Conservation (phyloP, 2,329 filamentous ascomycete species). For the Ceratocystis alfenasii region DNA sequence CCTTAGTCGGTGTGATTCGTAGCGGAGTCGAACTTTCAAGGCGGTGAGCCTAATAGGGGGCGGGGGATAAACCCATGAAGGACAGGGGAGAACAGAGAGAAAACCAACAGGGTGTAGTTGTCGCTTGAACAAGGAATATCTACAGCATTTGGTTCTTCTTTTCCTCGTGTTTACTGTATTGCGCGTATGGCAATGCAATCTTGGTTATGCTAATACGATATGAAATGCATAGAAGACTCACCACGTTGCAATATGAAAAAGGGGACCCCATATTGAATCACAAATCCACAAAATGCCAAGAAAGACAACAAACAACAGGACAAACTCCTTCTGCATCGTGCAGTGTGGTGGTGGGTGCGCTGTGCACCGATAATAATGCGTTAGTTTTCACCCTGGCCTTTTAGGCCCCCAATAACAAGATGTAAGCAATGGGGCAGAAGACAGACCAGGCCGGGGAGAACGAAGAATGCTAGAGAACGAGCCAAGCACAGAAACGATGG, state of each 20-base stretch:
- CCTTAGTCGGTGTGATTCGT: slow-evolving; percentile 77
- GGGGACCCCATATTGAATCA: background rate
- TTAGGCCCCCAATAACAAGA: too few species aligned
- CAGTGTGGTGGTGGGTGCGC: too few species aligned
- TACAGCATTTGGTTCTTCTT: background rate
- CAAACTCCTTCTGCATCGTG: too few species aligned
- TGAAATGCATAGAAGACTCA: background rate
- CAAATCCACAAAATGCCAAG: background rate
- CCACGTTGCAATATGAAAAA: background rate
- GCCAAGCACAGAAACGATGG: too few species aligned
- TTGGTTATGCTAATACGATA: background rate
- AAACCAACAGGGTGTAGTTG: background rate
- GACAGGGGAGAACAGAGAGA: background rate
- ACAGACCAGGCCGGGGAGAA: too few species aligned
- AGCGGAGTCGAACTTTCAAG: slow-evolving; percentile 62
- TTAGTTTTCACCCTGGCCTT: too few species aligned
- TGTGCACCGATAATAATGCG: too few species aligned
- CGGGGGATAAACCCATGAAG: background rate
- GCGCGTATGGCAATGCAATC: background rate
- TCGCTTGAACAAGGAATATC: background rate
- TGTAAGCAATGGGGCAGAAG: too few species aligned
- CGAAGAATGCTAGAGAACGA: too few species aligned
- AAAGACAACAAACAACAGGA: background rate
- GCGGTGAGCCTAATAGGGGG: background rate
- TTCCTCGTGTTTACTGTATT: background rate